Percentiles rank a stretch among this genome's conserved stretches.
Evolutionary conservation across 2,329 filamentous ascomycete genomes (phyloP).

Genomic region (Aspergillus fructus): DNA sequence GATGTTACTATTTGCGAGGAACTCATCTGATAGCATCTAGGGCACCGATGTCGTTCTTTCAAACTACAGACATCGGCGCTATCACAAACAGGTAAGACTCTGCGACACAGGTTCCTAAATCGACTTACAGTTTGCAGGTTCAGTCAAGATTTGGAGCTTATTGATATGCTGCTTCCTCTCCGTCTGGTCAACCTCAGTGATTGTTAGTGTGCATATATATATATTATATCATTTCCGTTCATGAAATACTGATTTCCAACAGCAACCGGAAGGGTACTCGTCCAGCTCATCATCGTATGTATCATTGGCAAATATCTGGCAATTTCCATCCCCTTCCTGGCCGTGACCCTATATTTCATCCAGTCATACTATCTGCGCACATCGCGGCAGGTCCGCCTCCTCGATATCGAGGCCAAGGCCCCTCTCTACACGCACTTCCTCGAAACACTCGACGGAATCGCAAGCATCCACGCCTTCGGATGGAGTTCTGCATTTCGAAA

Average conservation of each 20-base stretch:
- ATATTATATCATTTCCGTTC: too few relatives aligned
- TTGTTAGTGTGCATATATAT: too few relatives aligned
- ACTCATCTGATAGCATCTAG: neutral
- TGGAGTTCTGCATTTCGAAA: slow-evolving; percentile 43
- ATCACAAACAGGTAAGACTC: neutral
- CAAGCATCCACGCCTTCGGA: slow-evolving; percentile 44
- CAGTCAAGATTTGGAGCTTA: slow-evolving; percentile 45
- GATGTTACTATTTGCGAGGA: neutral
- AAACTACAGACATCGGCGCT: slow-evolving; percentile 5
- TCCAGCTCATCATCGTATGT: slow-evolving; percentile 11
- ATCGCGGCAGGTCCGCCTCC: slow-evolving; percentile 48
- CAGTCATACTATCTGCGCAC: slow-evolving; percentile 50
- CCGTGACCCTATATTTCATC: slow-evolving; percentile 39
- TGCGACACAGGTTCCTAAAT: neutral
- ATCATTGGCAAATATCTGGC: slow-evolving; percentile 33
- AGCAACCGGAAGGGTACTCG: neutral
- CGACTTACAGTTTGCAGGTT: too few relatives aligned
- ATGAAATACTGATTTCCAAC: neutral
- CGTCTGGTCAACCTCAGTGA: slow-evolving; percentile 28
- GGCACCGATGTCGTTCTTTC: slow-evolving; percentile 10
- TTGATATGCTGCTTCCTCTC: slow-evolving; percentile 44
- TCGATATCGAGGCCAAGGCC: slow-evolving; percentile 55
- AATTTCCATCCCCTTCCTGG: slow-evolving; percentile 40
- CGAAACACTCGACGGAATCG: slow-evolving; percentile 29
- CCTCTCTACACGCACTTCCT: slow-evolving; percentile 54